A percentile compares a stretch with the other conserved stretches of the same genome.
Conservation (phyloP, 73 alveolate species). For the Tetrahymena elliotti region DNA sequence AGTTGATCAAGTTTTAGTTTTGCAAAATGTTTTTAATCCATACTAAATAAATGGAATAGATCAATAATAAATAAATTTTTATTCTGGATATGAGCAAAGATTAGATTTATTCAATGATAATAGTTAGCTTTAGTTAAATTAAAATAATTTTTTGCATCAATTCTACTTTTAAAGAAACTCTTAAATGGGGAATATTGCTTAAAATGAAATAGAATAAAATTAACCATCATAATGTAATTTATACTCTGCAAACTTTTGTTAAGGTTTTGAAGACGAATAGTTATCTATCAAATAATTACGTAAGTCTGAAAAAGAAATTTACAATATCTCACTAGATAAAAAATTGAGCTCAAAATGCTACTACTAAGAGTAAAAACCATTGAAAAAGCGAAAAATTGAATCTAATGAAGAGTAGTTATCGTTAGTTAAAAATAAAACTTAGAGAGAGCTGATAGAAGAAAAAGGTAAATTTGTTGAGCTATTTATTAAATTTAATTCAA, state of each 20-base stretch:
- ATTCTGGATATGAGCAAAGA: background rate
- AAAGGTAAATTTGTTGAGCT: background rate
- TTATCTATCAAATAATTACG: background rate
- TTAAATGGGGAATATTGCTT: background rate
- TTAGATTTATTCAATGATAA: background rate
- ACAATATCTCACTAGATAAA: background rate
- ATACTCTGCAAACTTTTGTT: background rate
- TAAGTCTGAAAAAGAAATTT: background rate
- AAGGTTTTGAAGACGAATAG: background rate
- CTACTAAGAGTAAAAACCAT: background rate
- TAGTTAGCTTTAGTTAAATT: background rate
- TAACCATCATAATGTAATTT: background rate
- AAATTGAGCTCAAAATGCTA: background rate
- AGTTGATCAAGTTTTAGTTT: background rate
- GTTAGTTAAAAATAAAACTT: background rate
- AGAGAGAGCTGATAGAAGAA: background rate
- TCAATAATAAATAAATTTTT: background rate
- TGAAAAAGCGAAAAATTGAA: background rate
- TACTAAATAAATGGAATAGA: background rate
- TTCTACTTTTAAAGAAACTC: background rate
- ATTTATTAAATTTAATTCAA: too few species aligned
- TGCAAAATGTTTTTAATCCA: background rate
- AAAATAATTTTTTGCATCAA: background rate
- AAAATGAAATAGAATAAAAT: background rate
- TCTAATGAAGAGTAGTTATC: background rate